Evolutionary conservation across 768 basidiomycete genomes (phyloP).

Genomic region (Suillus brevipes): DNA sequence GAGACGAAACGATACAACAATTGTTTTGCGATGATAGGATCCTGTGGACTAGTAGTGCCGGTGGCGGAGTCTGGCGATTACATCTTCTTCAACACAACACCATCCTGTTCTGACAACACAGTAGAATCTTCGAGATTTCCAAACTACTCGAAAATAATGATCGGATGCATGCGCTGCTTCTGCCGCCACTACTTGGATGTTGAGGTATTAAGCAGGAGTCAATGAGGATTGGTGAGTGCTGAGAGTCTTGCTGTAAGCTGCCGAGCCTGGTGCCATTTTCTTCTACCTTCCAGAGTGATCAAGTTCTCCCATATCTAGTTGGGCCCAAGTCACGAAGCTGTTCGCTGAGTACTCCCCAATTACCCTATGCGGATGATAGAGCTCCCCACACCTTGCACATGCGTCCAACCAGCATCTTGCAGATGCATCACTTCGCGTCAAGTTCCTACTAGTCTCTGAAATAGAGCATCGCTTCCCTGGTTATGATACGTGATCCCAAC

Average conservation of each 20-base stretch:
- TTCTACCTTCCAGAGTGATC: no score
- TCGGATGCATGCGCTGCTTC: neutral
- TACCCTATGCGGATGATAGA: no score
- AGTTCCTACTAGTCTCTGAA: neutral
- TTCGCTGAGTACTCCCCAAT: no score
- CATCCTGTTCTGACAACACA: neutral
- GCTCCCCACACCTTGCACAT: no score
- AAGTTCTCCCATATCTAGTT: no score
- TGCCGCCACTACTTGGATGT: neutral
- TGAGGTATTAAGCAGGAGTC: neutral
- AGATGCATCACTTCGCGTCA: slow-evolving; percentile 21
- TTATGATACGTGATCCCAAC: slow-evolving; percentile 17
- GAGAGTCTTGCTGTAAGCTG: neutral
- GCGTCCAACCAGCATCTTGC: neutral
- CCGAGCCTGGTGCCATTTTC: neutral
- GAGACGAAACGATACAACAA: neutral
- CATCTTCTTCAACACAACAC: neutral
- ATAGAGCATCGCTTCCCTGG: neutral
- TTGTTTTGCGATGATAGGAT: neutral
- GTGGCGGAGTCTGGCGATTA: neutral
- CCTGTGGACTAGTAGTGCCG: neutral
- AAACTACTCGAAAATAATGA: neutral
- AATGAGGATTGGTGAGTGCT: neutral
- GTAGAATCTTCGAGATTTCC: neutral
- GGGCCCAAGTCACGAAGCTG: no score